Conservation (phyloP, 2,329 filamentous ascomycete species). For the Colletotrichum liriopes region DNA sequence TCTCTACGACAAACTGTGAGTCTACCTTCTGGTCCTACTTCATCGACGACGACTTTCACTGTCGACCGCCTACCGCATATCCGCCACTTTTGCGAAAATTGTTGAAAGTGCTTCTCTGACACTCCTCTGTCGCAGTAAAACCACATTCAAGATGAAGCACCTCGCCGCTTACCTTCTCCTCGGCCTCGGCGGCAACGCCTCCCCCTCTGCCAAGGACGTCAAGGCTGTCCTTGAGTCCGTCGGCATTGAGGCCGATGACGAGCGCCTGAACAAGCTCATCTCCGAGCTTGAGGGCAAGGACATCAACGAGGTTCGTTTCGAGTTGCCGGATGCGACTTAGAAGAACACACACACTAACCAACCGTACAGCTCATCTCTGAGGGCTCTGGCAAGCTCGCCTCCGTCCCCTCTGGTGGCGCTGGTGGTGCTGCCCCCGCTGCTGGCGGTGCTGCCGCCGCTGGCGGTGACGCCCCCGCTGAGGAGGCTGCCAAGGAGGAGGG, state of each 20-base stretch:
- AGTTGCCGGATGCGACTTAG: not conserved
- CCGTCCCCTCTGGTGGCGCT: conserved; percentile 92
- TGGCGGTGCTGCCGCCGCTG: conserved; percentile 77
- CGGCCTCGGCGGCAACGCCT: conserved; percentile 91
- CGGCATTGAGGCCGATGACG: conserved; percentile 92
- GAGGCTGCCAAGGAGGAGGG: conserved; percentile 82
- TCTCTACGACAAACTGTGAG: conserved; percentile 64
- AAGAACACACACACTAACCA: conserved; percentile 20
- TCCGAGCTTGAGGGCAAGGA: conserved; percentile 93
- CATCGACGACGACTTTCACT: not conserved
- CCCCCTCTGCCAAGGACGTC: conserved; percentile 88
- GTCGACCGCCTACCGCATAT: conserved; percentile 23
- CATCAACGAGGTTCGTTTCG: conserved; percentile 85
- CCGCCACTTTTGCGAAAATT: conserved; percentile 18
- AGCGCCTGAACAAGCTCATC: conserved; percentile 89
- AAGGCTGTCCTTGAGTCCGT: conserved; percentile 92
- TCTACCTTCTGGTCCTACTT: conserved; percentile 40
- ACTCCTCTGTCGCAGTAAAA: conserved; percentile 50
- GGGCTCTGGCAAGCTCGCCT: conserved; percentile 94
- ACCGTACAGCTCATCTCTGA: conserved; percentile 84
- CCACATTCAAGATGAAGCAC: conserved; percentile 92
- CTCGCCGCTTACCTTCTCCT: conserved; percentile 99
- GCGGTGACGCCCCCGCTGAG: conserved; percentile 73
- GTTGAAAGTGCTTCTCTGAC: conserved; percentile 44
- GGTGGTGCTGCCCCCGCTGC: conserved; percentile 79